These are phyloP conservation scores for Mucor mucedo DNA, from an alignment of 371 early-diverging fungal genomes.

Conservation along the genomic window DNA sequence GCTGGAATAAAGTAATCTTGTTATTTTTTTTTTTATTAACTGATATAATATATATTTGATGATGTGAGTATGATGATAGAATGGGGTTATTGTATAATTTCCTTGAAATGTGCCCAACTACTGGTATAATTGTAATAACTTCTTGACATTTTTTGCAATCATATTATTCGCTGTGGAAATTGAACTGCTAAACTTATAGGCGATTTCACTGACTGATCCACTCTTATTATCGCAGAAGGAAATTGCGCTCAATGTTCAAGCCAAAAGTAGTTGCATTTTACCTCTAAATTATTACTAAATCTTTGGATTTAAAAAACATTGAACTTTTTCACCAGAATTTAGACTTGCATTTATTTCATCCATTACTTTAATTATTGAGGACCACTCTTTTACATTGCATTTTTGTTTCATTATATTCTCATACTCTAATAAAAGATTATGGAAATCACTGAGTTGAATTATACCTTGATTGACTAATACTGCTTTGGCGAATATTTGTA, in stretches of 20 bases:
- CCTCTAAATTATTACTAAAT: no score
- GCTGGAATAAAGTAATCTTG: constrained; percentile 11
- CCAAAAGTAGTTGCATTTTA: no score
- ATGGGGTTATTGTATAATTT: constrained; percentile 16
- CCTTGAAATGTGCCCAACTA: constrained; percentile 11
- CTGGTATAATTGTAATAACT: constrained; percentile 17
- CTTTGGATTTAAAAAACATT: no score
- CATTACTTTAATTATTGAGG: constrained; percentile 15
- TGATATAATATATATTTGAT: constrained; percentile 15
- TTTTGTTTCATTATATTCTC: constrained; percentile 21
- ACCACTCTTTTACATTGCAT: constrained; percentile 21
- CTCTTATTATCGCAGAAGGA: constrained; percentile 16
- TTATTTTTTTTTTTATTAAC: constrained; percentile 20
- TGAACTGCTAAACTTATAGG: constrained; percentile 20
- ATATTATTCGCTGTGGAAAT: constrained; percentile 24
- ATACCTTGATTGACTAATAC: constrained; percentile 20
- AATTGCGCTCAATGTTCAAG: constrained; percentile 3
- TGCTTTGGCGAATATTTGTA: constrained; percentile 18
- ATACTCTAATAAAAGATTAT: constrained; percentile 21
- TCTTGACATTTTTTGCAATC: constrained; percentile 23
- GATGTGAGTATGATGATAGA: background rate
- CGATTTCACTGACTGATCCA: constrained; percentile 22
- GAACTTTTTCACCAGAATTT: constrained; percentile 5
- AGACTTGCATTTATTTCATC: constrained; percentile 17
- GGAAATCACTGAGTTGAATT: constrained; percentile 17